Percentiles rank a stretch among this genome's conserved stretches.
phyloP scores from a whole-genome alignment of 768 basidiomycete genomes.

The Hirschioporus abietinus region DNA sequence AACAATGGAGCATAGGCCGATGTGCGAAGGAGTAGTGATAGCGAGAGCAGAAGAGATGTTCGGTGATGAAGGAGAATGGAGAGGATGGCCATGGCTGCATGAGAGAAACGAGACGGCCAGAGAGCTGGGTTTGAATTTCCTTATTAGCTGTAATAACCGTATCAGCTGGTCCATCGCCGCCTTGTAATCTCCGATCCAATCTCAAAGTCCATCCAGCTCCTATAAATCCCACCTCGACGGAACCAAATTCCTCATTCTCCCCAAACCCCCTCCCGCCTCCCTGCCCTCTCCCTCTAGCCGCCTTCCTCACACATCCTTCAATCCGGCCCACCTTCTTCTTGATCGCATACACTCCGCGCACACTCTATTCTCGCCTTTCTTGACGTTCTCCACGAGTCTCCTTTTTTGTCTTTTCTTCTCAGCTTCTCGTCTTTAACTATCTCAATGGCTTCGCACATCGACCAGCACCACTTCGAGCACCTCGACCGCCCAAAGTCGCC shows the following conservation, averaged over 20 bases:
- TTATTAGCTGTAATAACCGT: background rate
- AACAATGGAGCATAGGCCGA: slow-evolving; percentile 9
- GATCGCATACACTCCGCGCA: background rate
- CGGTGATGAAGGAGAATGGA: slow-evolving; percentile 9
- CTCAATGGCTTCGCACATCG: slow-evolving; percentile 29
- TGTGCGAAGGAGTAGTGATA: slow-evolving; percentile 9
- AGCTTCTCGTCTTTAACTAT: slow-evolving; percentile 7
- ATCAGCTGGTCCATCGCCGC: background rate
- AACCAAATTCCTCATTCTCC: slow-evolving; percentile 4
- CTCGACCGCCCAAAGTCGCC: slow-evolving; percentile 47
- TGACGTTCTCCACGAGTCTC: slow-evolving; percentile 2
- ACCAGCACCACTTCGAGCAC: slow-evolving; percentile 39
- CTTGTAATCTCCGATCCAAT: slow-evolving; percentile 3
- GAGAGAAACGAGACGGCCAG: slow-evolving; percentile 13
- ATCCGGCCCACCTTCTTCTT: too few species aligned
- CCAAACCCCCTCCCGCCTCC: slow-evolving; percentile 2
- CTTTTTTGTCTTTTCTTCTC: slow-evolving; percentile 6
- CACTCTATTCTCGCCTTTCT: slow-evolving; percentile 7
- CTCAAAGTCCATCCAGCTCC: slow-evolving; percentile 8
- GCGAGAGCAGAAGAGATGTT: slow-evolving; percentile 5
- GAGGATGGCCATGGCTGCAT: slow-evolving; percentile 12
- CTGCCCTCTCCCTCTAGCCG: slow-evolving; percentile 11
- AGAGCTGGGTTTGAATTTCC: slow-evolving; percentile 9
- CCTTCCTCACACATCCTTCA: slow-evolving; percentile 2
- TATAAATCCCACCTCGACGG: slow-evolving; percentile 9